Base-by-base conservation (phyloP, 352 stramenopile species). In the Phytopythium helicoides region DNA sequence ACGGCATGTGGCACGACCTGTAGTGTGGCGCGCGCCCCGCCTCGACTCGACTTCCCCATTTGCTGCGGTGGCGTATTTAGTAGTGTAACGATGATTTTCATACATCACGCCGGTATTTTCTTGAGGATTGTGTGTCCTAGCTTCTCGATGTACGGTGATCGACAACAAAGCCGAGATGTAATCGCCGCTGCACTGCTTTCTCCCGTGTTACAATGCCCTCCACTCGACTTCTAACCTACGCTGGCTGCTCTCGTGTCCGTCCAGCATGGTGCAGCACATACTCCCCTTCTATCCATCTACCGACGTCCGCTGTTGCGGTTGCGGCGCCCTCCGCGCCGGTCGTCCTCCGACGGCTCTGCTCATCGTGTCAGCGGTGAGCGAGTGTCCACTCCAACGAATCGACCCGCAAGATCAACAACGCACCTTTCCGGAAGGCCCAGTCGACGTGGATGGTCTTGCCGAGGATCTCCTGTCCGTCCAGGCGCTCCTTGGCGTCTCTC, bases 401-500 rank as follows among this genome's bases (percentile, higher is more conserved):
- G 15, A 6, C 2, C 22, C n/a, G 21, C 8, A 14, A 5, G 18
- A 16, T 37, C 40, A n/a, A 10, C 22, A 3, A 9, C 58, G 39
- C 42, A 85, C 74, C 68, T 81, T 87, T 89, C 50, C 66, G 70
- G 67, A 98, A 98, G n/a, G 95, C 94, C 93, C 93, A 99, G 60
- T 97, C 81, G 16, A 98, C 95, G 53, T 79, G 73, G 57, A 99
- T 85, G 37, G 68, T 86, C 50, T 86, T 82, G 41, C 87, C 93
- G 19, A 98, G 60, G 26, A 99, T 74, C 57, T 97, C 78, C 46
- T 88, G 75, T 18, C 88, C 92, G 61, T 98, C 92, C 78, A 99
- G 87, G 40, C 92, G 86, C 47, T 89, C 80, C 64, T 97, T 98
- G 11, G 92, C 90, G 34, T 84, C 70, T 59, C 95, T 87, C 15